Base-by-base conservation (phyloP, 2,329 filamentous ascomycete species). In the Penicillium griseofulvum region DNA sequence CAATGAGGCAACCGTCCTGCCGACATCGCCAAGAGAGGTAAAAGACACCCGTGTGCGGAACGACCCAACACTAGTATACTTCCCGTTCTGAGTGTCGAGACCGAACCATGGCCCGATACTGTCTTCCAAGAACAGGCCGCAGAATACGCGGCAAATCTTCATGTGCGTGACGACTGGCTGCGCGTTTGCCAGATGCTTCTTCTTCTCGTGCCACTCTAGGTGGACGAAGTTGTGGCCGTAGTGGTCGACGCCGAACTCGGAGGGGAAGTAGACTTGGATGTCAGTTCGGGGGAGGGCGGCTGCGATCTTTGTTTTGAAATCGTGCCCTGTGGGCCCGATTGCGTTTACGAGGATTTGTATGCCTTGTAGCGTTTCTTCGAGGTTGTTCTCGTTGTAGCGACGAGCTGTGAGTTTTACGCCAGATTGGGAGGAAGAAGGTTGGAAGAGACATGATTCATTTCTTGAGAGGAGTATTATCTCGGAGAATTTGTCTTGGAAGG, bases 221-320 rank as follows among this genome's bases (percentile, higher is more conserved):
- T 56, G 56, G 4, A 42, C 19, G 11, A 58, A 58, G 28, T 58
- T 49, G 4, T 58, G 56, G 6, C 39, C 45, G 44, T 71, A 70
- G 51, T 74, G 71, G 52, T 75, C 67, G 37, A 74, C 71, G 12
- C 72, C 72, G 47, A 74, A 74, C 28, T 74, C 71, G 5, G 72
- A 74, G 10, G 42, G 11, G 43, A 74, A 65, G 56, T 74, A 74
- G 6, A 74, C 51, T 54, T 64, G 64, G 28, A 74, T 54, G 0
- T 59, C 43, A 0, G 71, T 64, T 22, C 51, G 19, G 2, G 68
- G 64, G 0, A 72, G 45, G 2, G 58, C 56, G 10, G 54, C 56
- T 22, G 66, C 57, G 29, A 72, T 59, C 16, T 59, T 62, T 24
- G 71, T 68, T 48, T 68, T 69, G 53, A 72, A 66, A 11, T 48